A percentile compares a stretch with the other conserved stretches of the same genome.
These are phyloP conservation scores for Phyllosticta citribraziliensis DNA, from an alignment of 2,329 filamentous ascomycete species.

Conservation along the genomic window DNA sequence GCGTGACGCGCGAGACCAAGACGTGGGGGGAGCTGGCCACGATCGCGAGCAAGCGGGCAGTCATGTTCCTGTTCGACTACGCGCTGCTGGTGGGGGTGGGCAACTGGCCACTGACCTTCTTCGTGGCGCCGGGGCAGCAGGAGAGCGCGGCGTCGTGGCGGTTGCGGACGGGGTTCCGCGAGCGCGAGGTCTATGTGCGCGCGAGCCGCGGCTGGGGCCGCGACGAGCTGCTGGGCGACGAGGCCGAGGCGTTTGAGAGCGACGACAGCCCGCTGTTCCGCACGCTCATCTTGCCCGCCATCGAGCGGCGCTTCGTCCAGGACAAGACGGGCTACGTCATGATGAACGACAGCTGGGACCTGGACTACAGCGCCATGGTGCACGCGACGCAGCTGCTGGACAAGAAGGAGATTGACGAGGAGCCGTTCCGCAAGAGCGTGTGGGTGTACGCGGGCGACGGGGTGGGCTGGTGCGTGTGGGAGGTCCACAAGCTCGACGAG, in stretches of 20 bases:
- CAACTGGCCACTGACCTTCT: slow-evolving; percentile 41
- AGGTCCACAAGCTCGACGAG: slow-evolving; percentile 43
- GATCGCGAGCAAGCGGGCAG: slow-evolving; percentile 50
- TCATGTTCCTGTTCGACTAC: slow-evolving; percentile 68
- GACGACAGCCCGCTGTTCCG: slow-evolving; percentile 48
- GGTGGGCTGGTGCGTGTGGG: slow-evolving; percentile 54
- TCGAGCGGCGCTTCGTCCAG: slow-evolving; percentile 54
- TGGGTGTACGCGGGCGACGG: slow-evolving; percentile 28
- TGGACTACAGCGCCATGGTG: slow-evolving; percentile 78
- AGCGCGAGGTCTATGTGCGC: slow-evolving; percentile 71
- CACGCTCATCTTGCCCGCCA: slow-evolving; percentile 55
- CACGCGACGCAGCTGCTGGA: slow-evolving; percentile 61
- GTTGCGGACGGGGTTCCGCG: slow-evolving; percentile 62
- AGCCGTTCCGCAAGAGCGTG: slow-evolving; percentile 63
- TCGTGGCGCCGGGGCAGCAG: slow-evolving; percentile 46
- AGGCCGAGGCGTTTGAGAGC: slow-evolving; percentile 29
- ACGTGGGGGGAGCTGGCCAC: slow-evolving; percentile 47
- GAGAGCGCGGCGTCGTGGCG: slow-evolving; percentile 63
- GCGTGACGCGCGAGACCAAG: slow-evolving; percentile 46
- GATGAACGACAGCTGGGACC: slow-evolving; percentile 75
- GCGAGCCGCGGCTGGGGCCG: slow-evolving; percentile 65
- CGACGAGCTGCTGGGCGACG: slow-evolving; percentile 43
- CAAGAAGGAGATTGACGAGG: slow-evolving; percentile 46
- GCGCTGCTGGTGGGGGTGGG: slow-evolving; percentile 34
- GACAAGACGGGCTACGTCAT: slow-evolving; percentile 82